phyloP scores from a whole-genome alignment of 345 rosid genomes.

The Cardamine resedifolia region DNA sequence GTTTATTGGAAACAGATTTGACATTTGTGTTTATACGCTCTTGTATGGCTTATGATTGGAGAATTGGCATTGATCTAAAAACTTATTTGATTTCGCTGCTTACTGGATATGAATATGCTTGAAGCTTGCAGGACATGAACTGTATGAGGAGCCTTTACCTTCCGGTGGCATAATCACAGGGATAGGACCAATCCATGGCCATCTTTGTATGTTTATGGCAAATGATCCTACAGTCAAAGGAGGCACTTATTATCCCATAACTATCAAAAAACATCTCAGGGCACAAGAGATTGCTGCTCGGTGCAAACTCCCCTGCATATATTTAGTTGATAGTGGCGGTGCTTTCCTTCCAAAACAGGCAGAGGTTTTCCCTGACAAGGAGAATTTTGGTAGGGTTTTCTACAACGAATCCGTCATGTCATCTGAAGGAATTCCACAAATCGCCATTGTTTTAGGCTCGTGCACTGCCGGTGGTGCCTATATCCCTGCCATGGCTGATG shows the following conservation, averaged over 20 bases:
- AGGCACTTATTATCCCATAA: slow-evolving; percentile 93
- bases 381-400: slow-evolving; percentile 91
- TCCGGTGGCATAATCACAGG: slow-evolving; percentile 91
- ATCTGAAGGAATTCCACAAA: slow-evolving; percentile 88
- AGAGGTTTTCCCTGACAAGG: slow-evolving; percentile 95
- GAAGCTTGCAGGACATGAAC: slow-evolving; percentile 96
- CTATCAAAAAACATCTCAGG: slow-evolving; percentile 93
- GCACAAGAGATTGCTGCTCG: slow-evolving; percentile 94
- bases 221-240: slow-evolving; percentile 98
- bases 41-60: neutral
- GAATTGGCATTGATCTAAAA: neutral
- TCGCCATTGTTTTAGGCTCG: slow-evolving; percentile 89
- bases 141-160: slow-evolving; percentile 78
- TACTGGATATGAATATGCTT: slow-evolving; percentile 41
- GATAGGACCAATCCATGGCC: slow-evolving; percentile 89
- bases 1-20: neutral
- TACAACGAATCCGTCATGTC: slow-evolving; percentile 94
- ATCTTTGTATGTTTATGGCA: slow-evolving; percentile 91
- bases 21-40: neutral
- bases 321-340: slow-evolving; percentile 96
- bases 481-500: slow-evolving; percentile 99
- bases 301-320: slow-evolving; percentile 83
- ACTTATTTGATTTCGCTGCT: slow-evolving; percentile 32
- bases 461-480: slow-evolving; percentile 99
- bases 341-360: slow-evolving; percentile 97